Conservation (phyloP, 768 basidiomycete species). For the Rhizopogon roseolus region DNA sequence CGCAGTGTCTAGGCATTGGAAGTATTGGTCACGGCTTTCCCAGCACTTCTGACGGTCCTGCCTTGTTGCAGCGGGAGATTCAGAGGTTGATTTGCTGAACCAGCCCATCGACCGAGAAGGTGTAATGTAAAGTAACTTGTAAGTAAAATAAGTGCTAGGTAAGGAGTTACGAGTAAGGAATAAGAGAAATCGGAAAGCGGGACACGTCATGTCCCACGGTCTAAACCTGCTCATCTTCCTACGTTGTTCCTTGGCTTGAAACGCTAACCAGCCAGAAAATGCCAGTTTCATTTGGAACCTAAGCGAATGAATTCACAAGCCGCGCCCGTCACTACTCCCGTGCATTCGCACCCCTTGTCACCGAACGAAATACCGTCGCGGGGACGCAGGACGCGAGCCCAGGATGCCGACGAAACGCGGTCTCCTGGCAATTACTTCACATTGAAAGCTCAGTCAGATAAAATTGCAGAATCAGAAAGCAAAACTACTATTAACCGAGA, state of each 20-base stretch:
- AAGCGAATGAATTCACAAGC: constrained; percentile 22
- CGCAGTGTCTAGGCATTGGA: constrained; percentile 70
- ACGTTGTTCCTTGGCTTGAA: neutral
- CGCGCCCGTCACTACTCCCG: constrained; percentile 42
- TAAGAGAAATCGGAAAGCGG: neutral
- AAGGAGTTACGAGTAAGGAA: too few species aligned
- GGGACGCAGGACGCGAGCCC: constrained; percentile 44
- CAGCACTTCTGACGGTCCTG: constrained; percentile 81
- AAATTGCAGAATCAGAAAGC: constrained; percentile 23
- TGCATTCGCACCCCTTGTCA: constrained; percentile 70
- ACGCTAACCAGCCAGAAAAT: constrained; percentile 3
- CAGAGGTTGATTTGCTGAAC: constrained; percentile 33
- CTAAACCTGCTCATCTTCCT: neutral
- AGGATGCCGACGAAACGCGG: constrained; percentile 24
- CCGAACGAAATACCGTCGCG: constrained; percentile 45
- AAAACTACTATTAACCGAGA: constrained; percentile 20
- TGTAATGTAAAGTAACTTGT: too few species aligned
- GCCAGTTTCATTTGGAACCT: constrained; percentile 3
- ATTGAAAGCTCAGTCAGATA: constrained; percentile 57
- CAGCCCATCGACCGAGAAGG: constrained; percentile 18
- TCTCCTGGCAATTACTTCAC: constrained; percentile 54
- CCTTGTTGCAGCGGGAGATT: constrained; percentile 41
- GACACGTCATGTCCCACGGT: constrained; percentile 2
- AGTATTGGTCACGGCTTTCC: constrained; percentile 81
- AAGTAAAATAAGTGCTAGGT: too few species aligned